Evolutionary conservation across 2,329 filamentous ascomycete species (phyloP).

Genomic region (Zymoseptoria pseudotritici): DNA sequence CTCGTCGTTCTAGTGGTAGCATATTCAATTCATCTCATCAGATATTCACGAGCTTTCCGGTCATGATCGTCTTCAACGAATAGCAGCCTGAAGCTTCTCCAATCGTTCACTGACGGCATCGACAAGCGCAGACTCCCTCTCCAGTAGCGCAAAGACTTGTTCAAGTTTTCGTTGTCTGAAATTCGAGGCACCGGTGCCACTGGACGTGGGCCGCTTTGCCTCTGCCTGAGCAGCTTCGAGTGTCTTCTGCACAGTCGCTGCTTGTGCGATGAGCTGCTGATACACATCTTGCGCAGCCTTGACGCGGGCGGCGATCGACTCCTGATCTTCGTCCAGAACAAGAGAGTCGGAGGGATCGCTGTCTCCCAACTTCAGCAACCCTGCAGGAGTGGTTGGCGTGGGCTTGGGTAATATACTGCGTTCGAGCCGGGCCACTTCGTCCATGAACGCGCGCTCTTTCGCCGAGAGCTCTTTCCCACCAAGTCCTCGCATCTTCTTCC

Average conservation of each 20-base stretch:
- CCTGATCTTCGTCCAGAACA: conserved; percentile 2
- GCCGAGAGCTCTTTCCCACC: conserved; percentile 52
- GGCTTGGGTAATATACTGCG: conserved; percentile 18
- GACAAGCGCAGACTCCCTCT: conserved; percentile 60
- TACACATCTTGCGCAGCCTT: conserved; percentile 22
- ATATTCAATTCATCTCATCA: neutral
- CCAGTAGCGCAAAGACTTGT: conserved; percentile 56
- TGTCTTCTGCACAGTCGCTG: conserved; percentile 22
- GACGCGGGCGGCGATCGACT: conserved; percentile 17
- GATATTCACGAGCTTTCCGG: neutral
- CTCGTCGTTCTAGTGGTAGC: neutral
- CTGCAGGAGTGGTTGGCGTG: conserved; percentile 12
- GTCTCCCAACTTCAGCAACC: conserved; percentile 27
- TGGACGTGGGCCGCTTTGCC: conserved; percentile 33
- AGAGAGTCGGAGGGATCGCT: conserved; percentile 9
- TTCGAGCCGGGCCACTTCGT: conserved; percentile 45
- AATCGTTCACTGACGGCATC: conserved; percentile 58
- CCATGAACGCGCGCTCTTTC: conserved; percentile 53
- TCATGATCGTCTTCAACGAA: neutral
- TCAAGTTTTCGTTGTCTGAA: conserved; percentile 56
- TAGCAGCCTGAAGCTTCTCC: conserved; percentile 43
- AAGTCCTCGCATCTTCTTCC: conserved; percentile 41
- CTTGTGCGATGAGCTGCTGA: conserved; percentile 22
- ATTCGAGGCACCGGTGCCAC: conserved; percentile 46
- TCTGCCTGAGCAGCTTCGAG: conserved; percentile 24